Conservation (phyloP, 1,284 basidiomycete genomes). For the Ustilago tritici region DNA sequence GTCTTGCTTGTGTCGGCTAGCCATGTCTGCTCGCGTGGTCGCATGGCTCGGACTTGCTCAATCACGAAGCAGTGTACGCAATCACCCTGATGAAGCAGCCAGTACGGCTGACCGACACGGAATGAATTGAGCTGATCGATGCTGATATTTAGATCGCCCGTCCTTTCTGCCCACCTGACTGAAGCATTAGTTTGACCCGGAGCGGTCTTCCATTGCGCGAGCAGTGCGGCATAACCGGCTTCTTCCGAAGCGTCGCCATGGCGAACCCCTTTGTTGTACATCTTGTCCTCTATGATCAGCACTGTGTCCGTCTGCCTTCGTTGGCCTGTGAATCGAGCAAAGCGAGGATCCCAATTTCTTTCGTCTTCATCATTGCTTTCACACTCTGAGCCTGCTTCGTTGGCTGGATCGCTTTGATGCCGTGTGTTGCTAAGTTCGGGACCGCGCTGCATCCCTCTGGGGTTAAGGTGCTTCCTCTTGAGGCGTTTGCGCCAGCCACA, state of each 20-base stretch:
- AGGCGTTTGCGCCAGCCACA: conserved; percentile 34
- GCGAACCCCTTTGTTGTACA: conserved; percentile 26
- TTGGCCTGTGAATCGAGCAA: conserved; percentile 33
- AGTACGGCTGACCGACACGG: conserved; percentile 44
- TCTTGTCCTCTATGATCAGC: conserved; percentile 35
- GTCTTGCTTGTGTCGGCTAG: background rate
- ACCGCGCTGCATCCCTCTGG: background rate
- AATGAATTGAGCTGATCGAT: conserved; percentile 27
- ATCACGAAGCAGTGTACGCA: conserved; percentile 44
- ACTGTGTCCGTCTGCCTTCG: conserved; percentile 33
- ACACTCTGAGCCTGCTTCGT: background rate
- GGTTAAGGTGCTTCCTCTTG: background rate
- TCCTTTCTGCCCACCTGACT: conserved; percentile 12
- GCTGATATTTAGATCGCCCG: conserved; percentile 22
- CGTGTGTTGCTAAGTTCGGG: background rate
- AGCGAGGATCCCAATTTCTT: conserved; percentile 10
- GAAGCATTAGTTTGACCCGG: conserved; percentile 2
- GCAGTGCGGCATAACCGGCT: conserved; percentile 27
- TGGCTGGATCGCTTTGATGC: background rate
- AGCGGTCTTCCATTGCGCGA: conserved; percentile 22
- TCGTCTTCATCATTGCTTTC: conserved; percentile 1
- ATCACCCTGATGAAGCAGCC: conserved; percentile 50
- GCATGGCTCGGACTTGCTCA: conserved; percentile 39
- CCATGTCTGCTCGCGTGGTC: conserved; percentile 25
- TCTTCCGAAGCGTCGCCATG: conserved; percentile 25